Percentiles rank a stretch among this genome's conserved stretches.
Conservation (phyloP, 768 basidiomycete species). For the Gymnopilus dilepis region DNA sequence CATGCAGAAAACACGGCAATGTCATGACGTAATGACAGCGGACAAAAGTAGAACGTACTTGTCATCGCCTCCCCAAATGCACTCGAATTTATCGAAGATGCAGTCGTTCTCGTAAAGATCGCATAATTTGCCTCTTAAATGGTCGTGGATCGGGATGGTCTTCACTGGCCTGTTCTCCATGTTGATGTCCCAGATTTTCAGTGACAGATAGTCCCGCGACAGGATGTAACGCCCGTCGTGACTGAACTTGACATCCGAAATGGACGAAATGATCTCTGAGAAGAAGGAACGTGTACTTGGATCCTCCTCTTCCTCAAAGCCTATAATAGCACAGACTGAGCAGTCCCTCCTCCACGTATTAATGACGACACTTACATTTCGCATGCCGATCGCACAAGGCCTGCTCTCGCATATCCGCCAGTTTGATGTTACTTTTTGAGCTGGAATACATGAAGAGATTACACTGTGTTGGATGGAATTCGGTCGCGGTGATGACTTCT, state of each 20-base stretch:
- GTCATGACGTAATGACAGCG: conserved; percentile 11
- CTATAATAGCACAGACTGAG: conserved; percentile 46
- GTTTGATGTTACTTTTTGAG: conserved; percentile 99
- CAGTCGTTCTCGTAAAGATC: conserved; percentile 99
- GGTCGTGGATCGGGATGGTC: conserved; percentile 98
- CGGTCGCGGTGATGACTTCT: conserved; percentile 99
- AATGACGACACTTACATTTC: conserved; percentile 71
- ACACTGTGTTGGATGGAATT: conserved; percentile 97
- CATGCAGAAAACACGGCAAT: conserved; percentile 13
- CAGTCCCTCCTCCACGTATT: conserved; percentile 13
- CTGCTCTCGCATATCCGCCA: conserved; percentile 98
- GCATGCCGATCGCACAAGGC: conserved; percentile 96
- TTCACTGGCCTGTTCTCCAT: conserved; percentile 97
- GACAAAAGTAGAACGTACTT: conserved; percentile 64
- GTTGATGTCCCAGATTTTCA: conserved; percentile 99
- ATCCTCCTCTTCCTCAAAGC: conserved; percentile 99
- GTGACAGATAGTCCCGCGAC: conserved; percentile 93
- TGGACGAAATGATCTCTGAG: conserved; percentile 99
- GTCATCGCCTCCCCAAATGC: conserved; percentile 96
- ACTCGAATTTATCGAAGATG: conserved; percentile 99
- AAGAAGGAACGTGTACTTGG: conserved; percentile 98
- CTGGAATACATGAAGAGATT: conserved; percentile 99
- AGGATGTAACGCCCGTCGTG: conserved; percentile 97
- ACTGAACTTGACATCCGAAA: conserved; percentile 99
- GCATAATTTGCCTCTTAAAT: conserved; percentile 95